Evolutionary conservation across 2,329 filamentous ascomycete species (phyloP), one percentile per base, ranked within the genome.

Genomic region (Cercospora sp.): DNA sequence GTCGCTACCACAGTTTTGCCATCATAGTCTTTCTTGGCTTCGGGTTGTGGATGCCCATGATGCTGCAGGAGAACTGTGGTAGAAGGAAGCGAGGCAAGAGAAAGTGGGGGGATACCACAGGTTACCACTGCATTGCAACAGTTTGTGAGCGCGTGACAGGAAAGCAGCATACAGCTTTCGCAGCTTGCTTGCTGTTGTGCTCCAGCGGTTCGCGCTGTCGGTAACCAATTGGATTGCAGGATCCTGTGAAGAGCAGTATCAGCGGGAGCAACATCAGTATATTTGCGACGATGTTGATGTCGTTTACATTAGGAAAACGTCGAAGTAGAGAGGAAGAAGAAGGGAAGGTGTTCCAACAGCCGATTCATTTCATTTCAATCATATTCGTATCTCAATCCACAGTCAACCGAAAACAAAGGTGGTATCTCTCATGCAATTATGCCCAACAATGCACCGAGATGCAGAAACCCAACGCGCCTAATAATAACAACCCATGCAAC

Each of bases 391-490:
- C 5, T 13, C 10, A 16, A 16, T 28, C 18, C 48, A 16, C 20
- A 23, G 13, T 30, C 26, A 58, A 58, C 55, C 16, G 16, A 58
- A n/a, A 33, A 33, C 4, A 16, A 58, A 18, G 3, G 16, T 33
- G 26, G 28, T 58, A 33, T 58, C 28, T 58, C 28, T 58, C 55
- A 58, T 58, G 55, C 55, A 58, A 33, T 28, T 58, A 58, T 58
- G 55, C 28, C 26, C 31, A 58, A 58, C 53, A 31, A 58, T 58
- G 31, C 55, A 58, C 55, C 55, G 16, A 58, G 16, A 9, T 31
- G n/a, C 26, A 2, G 16, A 33, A 31, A 26, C 5, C 53, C 33
- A 39, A 20, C 30, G 18, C 45, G 18, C 45, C 45, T 9, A 10
- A 48, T 20, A 45, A 20, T 48, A 48, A 20, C n/a, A 48, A 48